phyloP scores from a whole-genome alignment of 345 rosid species.

The Psidium guajava region DNA sequence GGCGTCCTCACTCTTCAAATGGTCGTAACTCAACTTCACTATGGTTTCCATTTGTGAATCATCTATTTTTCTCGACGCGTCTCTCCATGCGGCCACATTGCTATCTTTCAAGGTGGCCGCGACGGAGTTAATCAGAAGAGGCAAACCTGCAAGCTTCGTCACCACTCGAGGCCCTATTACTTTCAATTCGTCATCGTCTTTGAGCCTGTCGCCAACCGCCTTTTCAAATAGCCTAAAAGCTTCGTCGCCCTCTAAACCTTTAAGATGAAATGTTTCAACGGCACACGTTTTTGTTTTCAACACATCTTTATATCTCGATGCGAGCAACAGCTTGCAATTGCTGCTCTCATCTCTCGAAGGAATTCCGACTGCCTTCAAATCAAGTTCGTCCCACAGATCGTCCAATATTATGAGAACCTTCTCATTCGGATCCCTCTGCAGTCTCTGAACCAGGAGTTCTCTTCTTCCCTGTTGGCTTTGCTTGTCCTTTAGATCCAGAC shows the following conservation, averaged over 20 bases:
- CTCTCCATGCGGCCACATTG: no score
- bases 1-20: no score
- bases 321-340: not conserved
- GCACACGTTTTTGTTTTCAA: not conserved
- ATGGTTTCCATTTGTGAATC: not conserved
- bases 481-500: not conserved
- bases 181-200: no score
- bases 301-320: not conserved
- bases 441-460: not conserved
- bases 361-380: no score
- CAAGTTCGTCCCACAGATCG: no score
- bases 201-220: not conserved
- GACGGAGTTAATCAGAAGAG: no score
- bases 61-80: not conserved
- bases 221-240: not conserved
- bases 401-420: no score
- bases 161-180: not conserved
- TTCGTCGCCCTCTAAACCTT: not conserved
- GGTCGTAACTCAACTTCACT: no score
- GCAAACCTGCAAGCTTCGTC: no score
- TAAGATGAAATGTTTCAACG: not conserved
- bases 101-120: no score
- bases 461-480: fast-evolving
- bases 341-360: no score
- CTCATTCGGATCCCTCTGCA: no score